Percentiles rank a stretch among this genome's conserved stretches.
Conservation (phyloP, 148 eudicot genomes). For the Rhododendron williamsianum region DNA sequence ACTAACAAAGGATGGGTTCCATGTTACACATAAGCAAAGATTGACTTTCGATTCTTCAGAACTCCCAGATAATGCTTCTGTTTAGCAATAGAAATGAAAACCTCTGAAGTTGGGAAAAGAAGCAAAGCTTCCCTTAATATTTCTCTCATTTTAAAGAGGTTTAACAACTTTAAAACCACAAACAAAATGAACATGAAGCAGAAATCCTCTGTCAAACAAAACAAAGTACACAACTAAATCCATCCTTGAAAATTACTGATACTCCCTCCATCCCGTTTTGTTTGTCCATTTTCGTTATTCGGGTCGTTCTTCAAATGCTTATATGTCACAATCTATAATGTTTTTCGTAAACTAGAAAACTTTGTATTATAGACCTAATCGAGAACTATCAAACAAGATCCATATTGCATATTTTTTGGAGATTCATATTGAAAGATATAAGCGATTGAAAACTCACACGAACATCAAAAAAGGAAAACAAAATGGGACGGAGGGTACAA, state of each 20-base stretch:
- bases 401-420: too few relatives aligned
- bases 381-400: too few relatives aligned
- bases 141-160: neutral
- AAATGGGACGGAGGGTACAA: neutral
- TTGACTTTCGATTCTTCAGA: neutral
- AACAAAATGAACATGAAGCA: neutral
- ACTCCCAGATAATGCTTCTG: neutral
- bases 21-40: neutral
- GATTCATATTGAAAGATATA: too few relatives aligned
- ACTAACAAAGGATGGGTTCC: neutral
- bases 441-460: too few relatives aligned
- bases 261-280: too few relatives aligned
- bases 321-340: too few relatives aligned
- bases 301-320: too few relatives aligned
- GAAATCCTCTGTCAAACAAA: neutral
- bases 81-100: neutral
- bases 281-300: too few relatives aligned
- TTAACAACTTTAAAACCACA: neutral
- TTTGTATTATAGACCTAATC: too few relatives aligned
- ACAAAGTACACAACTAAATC: neutral
- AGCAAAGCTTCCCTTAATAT: neutral
- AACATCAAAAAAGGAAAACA: too few relatives aligned
- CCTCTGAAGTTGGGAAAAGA: neutral
- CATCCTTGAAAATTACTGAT: neutral
- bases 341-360: too few relatives aligned